Conservation (phyloP, 2,329 filamentous ascomycete species). For the Phialemonium atrogriseum region DNA sequence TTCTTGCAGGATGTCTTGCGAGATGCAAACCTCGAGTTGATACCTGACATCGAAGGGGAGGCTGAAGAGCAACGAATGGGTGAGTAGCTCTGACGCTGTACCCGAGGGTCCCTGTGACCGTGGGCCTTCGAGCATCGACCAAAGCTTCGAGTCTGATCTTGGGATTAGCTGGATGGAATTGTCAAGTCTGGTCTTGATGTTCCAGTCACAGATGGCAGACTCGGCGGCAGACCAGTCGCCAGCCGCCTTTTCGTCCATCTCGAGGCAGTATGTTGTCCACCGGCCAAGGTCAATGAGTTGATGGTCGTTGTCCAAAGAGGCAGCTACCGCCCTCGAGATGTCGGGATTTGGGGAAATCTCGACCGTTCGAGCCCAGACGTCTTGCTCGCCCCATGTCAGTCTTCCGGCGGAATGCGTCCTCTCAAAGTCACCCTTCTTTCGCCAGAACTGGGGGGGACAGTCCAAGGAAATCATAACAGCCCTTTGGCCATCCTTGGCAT, state of each 20-base stretch:
- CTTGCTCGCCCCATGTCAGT: constrained; percentile 28
- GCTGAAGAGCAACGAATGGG: constrained; percentile 25
- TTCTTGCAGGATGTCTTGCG: constrained; percentile 67
- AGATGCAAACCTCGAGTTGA: constrained; percentile 90
- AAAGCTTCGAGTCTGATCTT: constrained; percentile 27
- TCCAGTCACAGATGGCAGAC: constrained; percentile 60
- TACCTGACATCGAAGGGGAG: constrained; percentile 72
- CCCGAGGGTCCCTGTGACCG: neutral
- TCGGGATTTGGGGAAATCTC: constrained; percentile 31
- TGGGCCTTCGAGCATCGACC: constrained; percentile 29
- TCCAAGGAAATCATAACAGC: constrained; percentile 38
- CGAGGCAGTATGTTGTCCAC: constrained; percentile 48
- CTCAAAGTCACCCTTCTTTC: constrained; percentile 22
- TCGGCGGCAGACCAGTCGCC: constrained; percentile 33
- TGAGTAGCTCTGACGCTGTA: constrained; percentile 20
- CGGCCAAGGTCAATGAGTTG: constrained; percentile 43
- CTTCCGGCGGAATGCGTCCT: constrained; percentile 23
- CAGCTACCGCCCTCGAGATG: constrained; percentile 21
- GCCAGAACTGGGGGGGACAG: constrained; percentile 40
- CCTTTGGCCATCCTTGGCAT: constrained; percentile 21
- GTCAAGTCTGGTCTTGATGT: constrained; percentile 41
- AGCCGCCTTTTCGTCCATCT: constrained; percentile 23
- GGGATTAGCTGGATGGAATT: constrained; percentile 31
- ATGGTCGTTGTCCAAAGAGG: constrained; percentile 29
- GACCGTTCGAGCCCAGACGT: constrained; percentile 41